Evolutionary conservation across 805 yeast genomes (phyloP).

Genomic region (Dipodascus albidus): DNA sequence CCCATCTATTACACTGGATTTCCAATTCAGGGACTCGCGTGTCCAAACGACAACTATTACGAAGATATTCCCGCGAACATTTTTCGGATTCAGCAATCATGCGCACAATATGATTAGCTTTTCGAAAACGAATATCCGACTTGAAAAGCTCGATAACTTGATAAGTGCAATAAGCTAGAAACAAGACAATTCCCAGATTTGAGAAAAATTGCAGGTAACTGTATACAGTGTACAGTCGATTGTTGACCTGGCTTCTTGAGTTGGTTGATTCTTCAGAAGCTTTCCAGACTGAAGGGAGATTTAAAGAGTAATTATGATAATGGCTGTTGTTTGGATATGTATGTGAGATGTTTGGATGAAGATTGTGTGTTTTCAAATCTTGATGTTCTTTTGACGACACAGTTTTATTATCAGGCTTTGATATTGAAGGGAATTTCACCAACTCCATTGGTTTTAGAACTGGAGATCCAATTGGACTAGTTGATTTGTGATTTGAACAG

Average conservation of each 20-base stretch:
- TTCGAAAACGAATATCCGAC: not conserved
- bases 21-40: constrained; percentile 69
- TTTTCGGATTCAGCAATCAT: constrained; percentile 36
- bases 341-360: not conserved
- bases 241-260: not conserved
- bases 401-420: not conserved
- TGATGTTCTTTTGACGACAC: not conserved
- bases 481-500: not conserved
- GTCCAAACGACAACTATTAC: constrained; percentile 51
- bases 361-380: not conserved
- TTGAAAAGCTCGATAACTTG: not conserved
- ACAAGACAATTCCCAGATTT: not conserved
- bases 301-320: not conserved
- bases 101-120: not conserved
- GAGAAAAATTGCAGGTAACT: not conserved
- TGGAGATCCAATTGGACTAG: not conserved
- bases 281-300: not conserved
- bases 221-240: not conserved
- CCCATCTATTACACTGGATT: constrained; percentile 56
- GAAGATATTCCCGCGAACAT: constrained; percentile 56
- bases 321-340: not conserved
- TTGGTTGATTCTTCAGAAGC: not conserved
- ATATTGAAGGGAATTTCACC: not conserved
- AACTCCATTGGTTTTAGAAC: not conserved
- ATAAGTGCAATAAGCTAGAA: not conserved